A percentile compares a stretch with the other conserved stretches of the same genome.
Evolutionary conservation across 208 protist genomes (phyloP).

Genomic region (Leishmania guyanensis): DNA sequence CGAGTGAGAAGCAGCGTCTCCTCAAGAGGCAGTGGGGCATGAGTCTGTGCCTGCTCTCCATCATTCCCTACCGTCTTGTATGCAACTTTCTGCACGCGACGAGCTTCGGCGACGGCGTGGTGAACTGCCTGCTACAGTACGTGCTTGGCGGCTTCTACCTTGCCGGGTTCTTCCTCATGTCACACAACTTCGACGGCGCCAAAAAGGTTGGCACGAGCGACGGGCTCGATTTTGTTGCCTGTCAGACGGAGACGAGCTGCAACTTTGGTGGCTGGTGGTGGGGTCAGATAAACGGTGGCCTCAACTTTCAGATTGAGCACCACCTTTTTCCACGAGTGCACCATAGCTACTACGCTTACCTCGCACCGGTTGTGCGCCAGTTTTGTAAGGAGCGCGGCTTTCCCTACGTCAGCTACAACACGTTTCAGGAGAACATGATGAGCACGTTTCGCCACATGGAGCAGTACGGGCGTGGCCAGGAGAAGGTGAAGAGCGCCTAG

Average conservation of each 20-base stretch:
- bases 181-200: constrained; percentile 77
- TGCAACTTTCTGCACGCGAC: constrained; percentile 63
- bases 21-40: constrained; percentile 62
- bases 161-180: constrained; percentile 84
- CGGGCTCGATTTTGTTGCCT: constrained; percentile 58
- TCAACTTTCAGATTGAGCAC: constrained; percentile 92
- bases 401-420: constrained; percentile 72
- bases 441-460: constrained; percentile 72
- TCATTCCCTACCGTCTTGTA: constrained; percentile 59
- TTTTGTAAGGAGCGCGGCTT: constrained; percentile 70
- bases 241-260: constrained; percentile 74
- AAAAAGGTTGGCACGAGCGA: constrained; percentile 66
- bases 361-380: constrained; percentile 69
- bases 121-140: constrained; percentile 64
- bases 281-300: constrained; percentile 77
- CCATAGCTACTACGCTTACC: constrained; percentile 76
- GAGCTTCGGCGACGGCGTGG: constrained; percentile 40
- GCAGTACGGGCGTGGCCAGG: constrained; percentile 53
- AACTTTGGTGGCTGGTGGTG: constrained; percentile 81
- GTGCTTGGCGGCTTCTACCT: constrained; percentile 78
- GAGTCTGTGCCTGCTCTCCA: constrained; percentile 52
- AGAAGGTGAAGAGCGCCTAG: constrained; percentile 37
- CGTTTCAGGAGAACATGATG: constrained; percentile 65
- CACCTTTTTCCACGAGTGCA: constrained; percentile 88
- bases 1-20: constrained; percentile 56